Evolutionary conservation across 495 filamentous ascomycete genomes (phyloP).

Genomic region (Xylaria palmicola): DNA sequence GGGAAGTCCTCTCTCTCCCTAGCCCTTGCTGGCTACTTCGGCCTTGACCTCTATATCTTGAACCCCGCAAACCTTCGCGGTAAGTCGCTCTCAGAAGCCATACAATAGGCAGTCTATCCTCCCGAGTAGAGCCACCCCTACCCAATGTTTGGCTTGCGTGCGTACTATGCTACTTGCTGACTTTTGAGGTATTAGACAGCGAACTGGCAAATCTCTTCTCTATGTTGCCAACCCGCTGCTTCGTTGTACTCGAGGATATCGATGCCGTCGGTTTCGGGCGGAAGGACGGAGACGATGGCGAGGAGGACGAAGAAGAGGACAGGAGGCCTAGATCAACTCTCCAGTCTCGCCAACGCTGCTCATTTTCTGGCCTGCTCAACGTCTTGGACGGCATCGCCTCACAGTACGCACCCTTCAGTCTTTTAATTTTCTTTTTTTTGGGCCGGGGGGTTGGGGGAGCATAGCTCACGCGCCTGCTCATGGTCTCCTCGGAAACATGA

Average conservation of each 20-base stretch:
- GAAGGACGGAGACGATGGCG: constrained; percentile 10
- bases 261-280: constrained; percentile 40
- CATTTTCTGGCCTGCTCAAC: constrained; percentile 60
- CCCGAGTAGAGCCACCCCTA: not conserved
- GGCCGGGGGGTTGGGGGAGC: no score
- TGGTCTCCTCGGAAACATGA: not conserved
- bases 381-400: constrained; percentile 62
- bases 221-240: constrained; percentile 51
- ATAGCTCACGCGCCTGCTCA: no score
- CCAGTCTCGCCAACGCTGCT: constrained; percentile 17
- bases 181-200: constrained; percentile 54
- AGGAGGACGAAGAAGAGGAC: not conserved
- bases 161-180: no score
- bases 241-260: constrained; percentile 61
- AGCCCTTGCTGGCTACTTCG: constrained; percentile 57
- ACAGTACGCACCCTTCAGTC: constrained; percentile 18
- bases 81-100: not conserved
- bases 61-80: constrained; percentile 48
- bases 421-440: no score
- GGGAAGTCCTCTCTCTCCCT: constrained; percentile 47
- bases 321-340: no score
- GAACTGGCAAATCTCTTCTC: constrained; percentile 59
- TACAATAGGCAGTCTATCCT: not conserved
- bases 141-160: not conserved
- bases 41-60: constrained; percentile 56